Conservation (phyloP, 345 rosid species). For the Eutrema heterophyllum region DNA sequence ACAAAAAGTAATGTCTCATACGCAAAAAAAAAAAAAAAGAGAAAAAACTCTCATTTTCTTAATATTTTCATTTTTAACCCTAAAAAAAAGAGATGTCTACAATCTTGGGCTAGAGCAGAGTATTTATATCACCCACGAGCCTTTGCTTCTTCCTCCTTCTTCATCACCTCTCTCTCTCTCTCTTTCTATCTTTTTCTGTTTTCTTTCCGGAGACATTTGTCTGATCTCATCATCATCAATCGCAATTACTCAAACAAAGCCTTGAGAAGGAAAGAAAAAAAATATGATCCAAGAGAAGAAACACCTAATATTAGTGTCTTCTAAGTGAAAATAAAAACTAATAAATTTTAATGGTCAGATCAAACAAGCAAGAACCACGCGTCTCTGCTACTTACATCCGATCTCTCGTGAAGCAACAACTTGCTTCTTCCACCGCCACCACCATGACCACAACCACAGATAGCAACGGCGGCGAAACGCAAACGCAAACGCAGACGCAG, state of each 20-base stretch:
- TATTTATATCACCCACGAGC: conserved; percentile 33
- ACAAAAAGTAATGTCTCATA: neutral
- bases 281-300: neutral
- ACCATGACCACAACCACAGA: conserved; percentile 36
- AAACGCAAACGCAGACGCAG: conserved; percentile 32
- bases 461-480: conserved; percentile 29
- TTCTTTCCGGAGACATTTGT: conserved; percentile 23
- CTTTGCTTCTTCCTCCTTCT: conserved; percentile 15
- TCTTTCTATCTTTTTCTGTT: conserved; percentile 19
- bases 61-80: neutral
- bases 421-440: conserved; percentile 51
- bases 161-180: conserved; percentile 27
- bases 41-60: neutral
- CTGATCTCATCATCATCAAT: conserved; percentile 5
- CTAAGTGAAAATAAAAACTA: neutral
- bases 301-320: neutral
- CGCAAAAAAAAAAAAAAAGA: neutral
- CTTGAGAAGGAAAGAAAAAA: neutral
- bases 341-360: conserved; percentile 3
- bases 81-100: neutral
- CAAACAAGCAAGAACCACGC: conserved; percentile 22
- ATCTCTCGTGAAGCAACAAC: conserved; percentile 31
- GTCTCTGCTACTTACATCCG: conserved; percentile 19
- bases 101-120: conserved; percentile 22
- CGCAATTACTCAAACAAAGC: conserved; percentile 16